Percentiles rank a stretch among this genome's conserved stretches.
Evolutionary conservation across 371 early-diverging fungal species (phyloP).

Genomic region (Smittium culicis): DNA sequence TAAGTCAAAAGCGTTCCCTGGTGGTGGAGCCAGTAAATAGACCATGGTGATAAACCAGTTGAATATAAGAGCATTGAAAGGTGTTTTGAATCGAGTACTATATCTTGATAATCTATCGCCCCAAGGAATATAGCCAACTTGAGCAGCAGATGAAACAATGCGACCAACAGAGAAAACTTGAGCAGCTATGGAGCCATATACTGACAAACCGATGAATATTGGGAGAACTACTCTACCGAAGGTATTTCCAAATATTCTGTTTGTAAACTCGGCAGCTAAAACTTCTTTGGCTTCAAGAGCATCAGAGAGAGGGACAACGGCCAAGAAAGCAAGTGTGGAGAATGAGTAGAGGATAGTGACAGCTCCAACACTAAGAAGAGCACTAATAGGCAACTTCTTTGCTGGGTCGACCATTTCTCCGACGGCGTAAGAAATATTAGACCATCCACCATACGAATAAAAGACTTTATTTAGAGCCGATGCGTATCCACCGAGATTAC

Average conservation of each 20-base stretch:
- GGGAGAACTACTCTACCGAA: slow-evolving; percentile 33
- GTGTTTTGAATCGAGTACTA: slow-evolving; percentile 27
- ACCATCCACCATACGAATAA: slow-evolving; percentile 92
- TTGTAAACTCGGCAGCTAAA: slow-evolving; percentile 31
- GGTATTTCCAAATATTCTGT: slow-evolving; percentile 30
- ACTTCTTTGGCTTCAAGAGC: slow-evolving; percentile 48
- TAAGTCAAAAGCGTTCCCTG: slow-evolving; percentile 36
- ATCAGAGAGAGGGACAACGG: slow-evolving; percentile 55
- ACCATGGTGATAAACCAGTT: slow-evolving; percentile 30
- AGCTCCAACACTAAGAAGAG: slow-evolving; percentile 35
- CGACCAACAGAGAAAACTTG: slow-evolving; percentile 34
- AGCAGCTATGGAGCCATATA: slow-evolving; percentile 31
- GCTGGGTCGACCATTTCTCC: slow-evolving; percentile 81
- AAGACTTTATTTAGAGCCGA: slow-evolving; percentile 48
- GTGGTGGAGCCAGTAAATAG: slow-evolving; percentile 37
- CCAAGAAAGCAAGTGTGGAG: slow-evolving; percentile 74
- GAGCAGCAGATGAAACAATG: slow-evolving; percentile 32
- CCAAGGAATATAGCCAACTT: slow-evolving; percentile 32
- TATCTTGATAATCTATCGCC: slow-evolving; percentile 22
- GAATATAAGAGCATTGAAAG: slow-evolving; percentile 28
- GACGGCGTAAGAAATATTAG: slow-evolving; percentile 73
- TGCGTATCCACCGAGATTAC: slow-evolving; percentile 53
- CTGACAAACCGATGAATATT: slow-evolving; percentile 32
- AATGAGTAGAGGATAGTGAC: slow-evolving; percentile 65
- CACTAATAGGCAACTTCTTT: slow-evolving; percentile 52